phyloP scores from a whole-genome alignment of 2,329 filamentous ascomycete genomes.

The Lachnellula subtilissima region DNA sequence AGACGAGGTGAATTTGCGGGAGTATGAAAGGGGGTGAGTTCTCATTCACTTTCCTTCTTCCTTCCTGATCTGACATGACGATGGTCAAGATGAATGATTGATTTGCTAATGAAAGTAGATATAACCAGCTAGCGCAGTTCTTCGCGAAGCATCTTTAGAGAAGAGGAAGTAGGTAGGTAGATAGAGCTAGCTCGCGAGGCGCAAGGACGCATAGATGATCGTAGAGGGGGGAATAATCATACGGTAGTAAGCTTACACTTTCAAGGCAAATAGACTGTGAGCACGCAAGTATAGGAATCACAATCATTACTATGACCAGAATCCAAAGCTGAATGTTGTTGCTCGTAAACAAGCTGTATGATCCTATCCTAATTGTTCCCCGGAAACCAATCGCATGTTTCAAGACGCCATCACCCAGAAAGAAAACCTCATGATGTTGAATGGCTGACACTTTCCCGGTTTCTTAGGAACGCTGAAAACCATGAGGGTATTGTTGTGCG shows the following conservation, averaged over 20 bases:
- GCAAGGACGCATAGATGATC: background rate
- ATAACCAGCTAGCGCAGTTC: constrained; percentile 20
- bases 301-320: background rate
- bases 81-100: background rate
- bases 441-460: background rate
- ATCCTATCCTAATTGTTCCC: background rate
- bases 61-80: no score
- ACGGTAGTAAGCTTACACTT: no score
- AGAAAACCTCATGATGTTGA: background rate
- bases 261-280: background rate
- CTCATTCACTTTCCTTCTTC: background rate
- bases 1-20: constrained; percentile 39
- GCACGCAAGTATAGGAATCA: background rate
- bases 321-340: background rate
- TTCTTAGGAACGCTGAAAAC: background rate
- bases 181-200: background rate
- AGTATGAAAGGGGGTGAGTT: constrained; percentile 44
- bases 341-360: background rate
- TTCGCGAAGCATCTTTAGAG: constrained; percentile 16
- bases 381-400: background rate
- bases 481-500: background rate
- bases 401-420: background rate
- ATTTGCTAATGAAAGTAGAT: constrained; percentile 7
- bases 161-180: background rate
- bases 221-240: background rate